Evolutionary conservation across 1,139 yeast genomes (phyloP).

Genomic region (Debaryomyces psychrophilus): DNA sequence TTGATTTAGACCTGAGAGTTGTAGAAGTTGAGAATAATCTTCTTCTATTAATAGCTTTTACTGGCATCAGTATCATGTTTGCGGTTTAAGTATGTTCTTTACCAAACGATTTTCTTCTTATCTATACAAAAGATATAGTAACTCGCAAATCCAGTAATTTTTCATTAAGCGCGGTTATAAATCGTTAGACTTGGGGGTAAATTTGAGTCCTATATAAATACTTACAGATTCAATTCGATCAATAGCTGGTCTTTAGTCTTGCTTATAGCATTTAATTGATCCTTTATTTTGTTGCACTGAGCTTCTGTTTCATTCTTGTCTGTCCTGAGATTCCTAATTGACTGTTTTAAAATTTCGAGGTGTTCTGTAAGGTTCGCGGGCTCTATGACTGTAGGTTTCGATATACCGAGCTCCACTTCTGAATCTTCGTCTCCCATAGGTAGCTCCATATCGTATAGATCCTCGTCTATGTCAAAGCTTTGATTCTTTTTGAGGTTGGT

Average conservation of each 20-base stretch:
- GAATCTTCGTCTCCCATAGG: constrained; percentile 16
- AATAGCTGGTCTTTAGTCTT: constrained; percentile 1
- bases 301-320: background rate
- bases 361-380: background rate
- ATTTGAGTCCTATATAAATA: background rate
- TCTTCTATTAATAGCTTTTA: constrained; percentile 6
- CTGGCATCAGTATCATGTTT: constrained; percentile 4
- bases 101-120: constrained; percentile 5
- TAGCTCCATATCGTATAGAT: constrained; percentile 28
- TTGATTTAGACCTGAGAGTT: constrained; percentile 34
- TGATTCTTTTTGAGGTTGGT: background rate
- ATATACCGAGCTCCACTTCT: background rate
- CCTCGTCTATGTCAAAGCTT: constrained; percentile 16
- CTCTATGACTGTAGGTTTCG: background rate
- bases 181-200: constrained; percentile 14
- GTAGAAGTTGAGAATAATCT: constrained; percentile 10
- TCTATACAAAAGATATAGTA: constrained; percentile 15
- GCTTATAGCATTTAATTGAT: background rate
- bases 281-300: background rate
- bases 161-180: constrained; percentile 26
- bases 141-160: constrained; percentile 28
- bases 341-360: constrained; percentile 2
- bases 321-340: background rate
- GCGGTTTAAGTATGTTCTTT: background rate
- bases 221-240: constrained; percentile 1